Percentiles rank a stretch among this genome's conserved stretches.
These are phyloP conservation scores for Penicillium chermesinum DNA, from an alignment of 495 filamentous ascomycete species.

Conservation along the genomic window DNA sequence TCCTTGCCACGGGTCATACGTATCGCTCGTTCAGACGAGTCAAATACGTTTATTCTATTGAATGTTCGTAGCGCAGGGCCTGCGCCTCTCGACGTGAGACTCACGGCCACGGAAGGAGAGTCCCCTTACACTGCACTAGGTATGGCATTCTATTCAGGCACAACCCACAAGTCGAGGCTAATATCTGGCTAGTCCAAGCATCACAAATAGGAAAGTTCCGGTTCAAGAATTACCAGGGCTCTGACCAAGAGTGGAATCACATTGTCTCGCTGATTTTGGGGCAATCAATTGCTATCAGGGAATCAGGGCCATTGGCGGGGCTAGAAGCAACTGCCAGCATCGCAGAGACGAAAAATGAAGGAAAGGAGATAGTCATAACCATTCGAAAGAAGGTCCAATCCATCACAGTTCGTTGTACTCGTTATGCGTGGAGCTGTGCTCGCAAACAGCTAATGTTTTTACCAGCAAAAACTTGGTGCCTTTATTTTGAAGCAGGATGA, in stretches of 20 bases:
- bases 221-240: slow-evolving; percentile 49
- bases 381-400: slow-evolving; percentile 52
- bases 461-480: slow-evolving; percentile 65
- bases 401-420: slow-evolving; percentile 45
- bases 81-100: slow-evolving; percentile 51
- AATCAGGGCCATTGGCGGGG: slow-evolving; percentile 12
- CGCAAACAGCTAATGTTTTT: slow-evolving; percentile 1
- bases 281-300: slow-evolving; percentile 10
- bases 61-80: slow-evolving; percentile 46
- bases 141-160: slow-evolving; percentile 24
- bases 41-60: slow-evolving; percentile 52
- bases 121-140: slow-evolving; percentile 53
- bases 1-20: slow-evolving; percentile 42
- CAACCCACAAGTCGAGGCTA: background rate
- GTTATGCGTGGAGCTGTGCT: background rate
- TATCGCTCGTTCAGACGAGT: slow-evolving; percentile 50
- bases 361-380: slow-evolving; percentile 42
- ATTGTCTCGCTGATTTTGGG: slow-evolving; percentile 39
- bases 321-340: slow-evolving; percentile 38
- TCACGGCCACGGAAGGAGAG: slow-evolving; percentile 65
- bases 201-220: slow-evolving; percentile 39
- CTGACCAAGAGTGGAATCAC: slow-evolving; percentile 52
- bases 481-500: slow-evolving; percentile 57
- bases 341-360: slow-evolving; percentile 21
- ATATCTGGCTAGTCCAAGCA: slow-evolving; percentile 42